Evolutionary conservation across 139 green algal species (phyloP), one percentile per base, ranked within the genome.

Genomic region (Gonium pectorale): DNA sequence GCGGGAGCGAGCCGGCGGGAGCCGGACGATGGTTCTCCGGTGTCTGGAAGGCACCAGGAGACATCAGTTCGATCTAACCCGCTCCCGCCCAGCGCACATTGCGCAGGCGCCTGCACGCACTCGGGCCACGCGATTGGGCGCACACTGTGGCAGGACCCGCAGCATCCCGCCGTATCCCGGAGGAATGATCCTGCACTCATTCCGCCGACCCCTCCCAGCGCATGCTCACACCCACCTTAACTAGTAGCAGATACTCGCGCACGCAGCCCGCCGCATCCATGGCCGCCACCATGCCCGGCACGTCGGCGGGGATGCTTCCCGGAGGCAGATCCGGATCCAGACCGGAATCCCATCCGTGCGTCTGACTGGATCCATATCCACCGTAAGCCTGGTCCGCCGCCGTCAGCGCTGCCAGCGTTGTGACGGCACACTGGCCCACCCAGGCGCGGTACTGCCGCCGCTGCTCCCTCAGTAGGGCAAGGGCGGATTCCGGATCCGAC

Each of bases 391-490:
- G n/a, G n/a, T n/a, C n/a, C n/a, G n/a, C n/a, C 41, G 46, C 49
- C 22, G 40, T 27, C 72, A 83, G 77, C 31, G 77, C 62, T 0
- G 60, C n/a, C 43, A 83, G 62, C 3, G 77, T 62, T 5, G 60
- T 62, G 17, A 19, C 41, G 2, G 77, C 60, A 43, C 44, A 83
- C 41, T 83, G 77, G 24, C 62, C 40, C 26, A 83, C 59, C 77
- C 77, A 83, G 5, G 60, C 51, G 11, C 77, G 41, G 62, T 83
- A 83, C 77, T 83, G 77, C 31, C 35, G 38, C 2, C 77, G 62
- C 62, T 83, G 77, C 44, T 64, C n/a, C 63, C 49, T 31, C 60
- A 83, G 31, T 0, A 73, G 19, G 7, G 44, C 2, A 43, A 83
- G 77, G 31, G 49, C 37, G 33, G 2, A 43, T 43, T 83, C 77